Evolutionary conservation across 1,284 basidiomycete genomes (phyloP), one percentile per base, ranked within the genome.

Genomic region (Fomitopsis palustris): DNA sequence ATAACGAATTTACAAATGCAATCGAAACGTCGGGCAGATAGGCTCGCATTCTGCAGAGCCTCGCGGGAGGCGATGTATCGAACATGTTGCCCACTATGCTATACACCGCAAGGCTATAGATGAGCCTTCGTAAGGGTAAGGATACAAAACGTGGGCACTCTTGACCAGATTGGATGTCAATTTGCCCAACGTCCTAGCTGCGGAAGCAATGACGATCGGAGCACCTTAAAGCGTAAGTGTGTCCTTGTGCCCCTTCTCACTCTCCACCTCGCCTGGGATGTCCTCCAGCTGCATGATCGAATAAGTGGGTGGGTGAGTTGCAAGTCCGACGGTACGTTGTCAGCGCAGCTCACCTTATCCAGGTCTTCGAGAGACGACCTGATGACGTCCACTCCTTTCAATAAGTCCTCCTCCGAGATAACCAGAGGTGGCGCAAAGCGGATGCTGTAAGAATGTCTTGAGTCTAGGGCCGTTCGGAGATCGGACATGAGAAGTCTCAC

Each of bases 361-460:
- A 98, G 81, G 70, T 97, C 94, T 19, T 77, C 72, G 53, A 98
- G 77, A 41, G 87, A 88, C 67, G 92, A 81, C 45, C 82, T 84
- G 69, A 99, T 95, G 59, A 93, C 86, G 58, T 77, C 74, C 16
- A 98, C 80, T 17, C 88, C 90, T 74, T 84, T 86, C 72, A 81
- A 77, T 58, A 98, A 71, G 63, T 98, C 94, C 41, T 85, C 86
- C 69, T 98, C 93, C 21, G 84, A 80, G 63, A 99, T 98, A 58
- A 98, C 94, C 47, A 99, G 77, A 1, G 96, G 96, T 2, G 96
- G 96, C 1, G 96, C 93, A 69, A 99, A 95, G 35, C 96, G 92
- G 66, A 99, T 94, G 55, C 93, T 95, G 51, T 42, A 53, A 16
- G 47, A 60, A 38, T 61, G 45, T 17, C 38, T 52, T 41, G 42